These are phyloP conservation scores for Uronychia setigera DNA, from an alignment of 73 alveolate genomes.

Conservation along the genomic window DNA sequence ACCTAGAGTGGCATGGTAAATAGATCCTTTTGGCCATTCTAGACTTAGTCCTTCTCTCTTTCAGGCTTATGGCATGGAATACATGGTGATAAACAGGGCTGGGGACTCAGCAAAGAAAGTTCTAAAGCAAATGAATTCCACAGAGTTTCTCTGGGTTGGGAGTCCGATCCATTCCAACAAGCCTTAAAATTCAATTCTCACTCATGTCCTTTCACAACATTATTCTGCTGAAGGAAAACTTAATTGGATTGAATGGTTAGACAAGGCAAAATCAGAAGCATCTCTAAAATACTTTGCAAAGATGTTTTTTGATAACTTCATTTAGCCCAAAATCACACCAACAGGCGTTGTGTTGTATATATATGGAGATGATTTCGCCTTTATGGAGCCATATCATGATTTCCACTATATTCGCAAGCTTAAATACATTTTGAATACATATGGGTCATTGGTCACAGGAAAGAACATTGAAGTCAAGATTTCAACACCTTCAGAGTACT, in stretches of 20 bases:
- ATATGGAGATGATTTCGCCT: conserved; percentile 58
- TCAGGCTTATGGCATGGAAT: background rate
- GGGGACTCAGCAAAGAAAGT: background rate
- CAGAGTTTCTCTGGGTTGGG: background rate
- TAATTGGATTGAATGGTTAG: background rate
- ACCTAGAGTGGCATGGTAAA: conserved; percentile 34
- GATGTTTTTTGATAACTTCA: background rate
- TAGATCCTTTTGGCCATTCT: conserved; percentile 53
- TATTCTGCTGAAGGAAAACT: background rate
- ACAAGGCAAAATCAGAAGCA: background rate
- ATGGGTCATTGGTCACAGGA: conserved; percentile 17
- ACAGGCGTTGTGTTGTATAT: conserved; percentile 22
- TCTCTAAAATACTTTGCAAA: background rate
- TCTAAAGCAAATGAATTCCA: background rate
- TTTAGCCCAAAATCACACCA: background rate
- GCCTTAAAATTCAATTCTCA: background rate
- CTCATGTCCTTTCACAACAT: background rate
- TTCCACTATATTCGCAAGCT: conserved; percentile 20
- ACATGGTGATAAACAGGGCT: background rate
- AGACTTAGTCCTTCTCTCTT: conserved; percentile 19
- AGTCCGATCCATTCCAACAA: conserved; percentile 17
- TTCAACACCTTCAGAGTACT: conserved; percentile 53
- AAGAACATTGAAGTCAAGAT: conserved; percentile 18
- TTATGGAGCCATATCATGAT: background rate
- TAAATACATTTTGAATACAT: conserved; percentile 13